Base-by-base conservation (phyloP, 2,329 filamentous ascomycete species). In the Neonectria neomacrospora region DNA sequence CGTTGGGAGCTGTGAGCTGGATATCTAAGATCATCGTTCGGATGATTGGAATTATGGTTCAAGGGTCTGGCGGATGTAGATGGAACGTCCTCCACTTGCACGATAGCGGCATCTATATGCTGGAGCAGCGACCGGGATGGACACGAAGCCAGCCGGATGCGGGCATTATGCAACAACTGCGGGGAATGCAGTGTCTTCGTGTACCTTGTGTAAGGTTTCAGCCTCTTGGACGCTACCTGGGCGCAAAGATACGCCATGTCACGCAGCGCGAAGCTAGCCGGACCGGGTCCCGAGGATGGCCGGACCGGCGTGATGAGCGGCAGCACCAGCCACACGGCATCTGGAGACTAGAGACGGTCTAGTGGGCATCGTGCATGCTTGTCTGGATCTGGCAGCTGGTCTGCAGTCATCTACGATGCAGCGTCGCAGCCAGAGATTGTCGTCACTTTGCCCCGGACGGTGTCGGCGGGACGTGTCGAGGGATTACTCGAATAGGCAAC, bases 1-100 rank as follows among this genome's bases (percentile, higher is more conserved):
- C 90, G 77, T 93, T 93, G 11, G 78, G 78, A 10, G 77, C 78
- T 39, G 69, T 76, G 45, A 79, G 73, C 62, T 77, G 61, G 9
- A 72, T 65, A 42, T 72, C 58, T 34, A 71, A 34, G 32, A 57
- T 69, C 70, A 72, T 72, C 54, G n/a, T 16, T 63, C 30, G 16
- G 18, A 37, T 26, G 42, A 23, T 34, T 16, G 11, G 20, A 26
- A 59, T 60, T 37, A 16, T n/a, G 34, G 14, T 37, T 20, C 45
- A 18, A 47, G 44, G 44, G 20, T 23, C 12, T 22, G 42, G 7
- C 20, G 20, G 20, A 22, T 44, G 12, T 18, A 11, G 32, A 26
- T 22, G 28, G 23, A 3, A 34, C 8, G 48, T 11, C 26, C 48
- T 51, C 26, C 26, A 30, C 26, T 32, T 34, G 48, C n/a, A 32